Evolutionary conservation across 352 stramenopile species (phyloP).

Genomic region (Phytophthora niederhauseri): DNA sequence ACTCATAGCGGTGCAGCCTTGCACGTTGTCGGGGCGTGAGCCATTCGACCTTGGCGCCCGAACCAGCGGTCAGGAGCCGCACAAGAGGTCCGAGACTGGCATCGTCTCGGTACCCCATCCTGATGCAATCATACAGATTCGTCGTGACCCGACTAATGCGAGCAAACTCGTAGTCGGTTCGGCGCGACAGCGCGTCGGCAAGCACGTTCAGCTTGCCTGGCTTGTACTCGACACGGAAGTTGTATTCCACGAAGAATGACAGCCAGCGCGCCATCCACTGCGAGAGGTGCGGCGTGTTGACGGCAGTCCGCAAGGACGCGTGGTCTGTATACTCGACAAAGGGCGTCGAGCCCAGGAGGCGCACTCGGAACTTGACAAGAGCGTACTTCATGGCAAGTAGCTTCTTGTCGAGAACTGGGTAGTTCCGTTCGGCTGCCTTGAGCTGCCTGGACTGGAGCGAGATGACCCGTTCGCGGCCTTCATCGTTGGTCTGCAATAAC

Average conservation of each 20-base stretch:
- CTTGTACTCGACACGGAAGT: conserved; percentile 27
- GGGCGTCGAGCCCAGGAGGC: not conserved
- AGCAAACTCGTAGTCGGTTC: not conserved
- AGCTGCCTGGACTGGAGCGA: not conserved
- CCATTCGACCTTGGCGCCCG: not conserved
- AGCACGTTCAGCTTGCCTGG: not conserved
- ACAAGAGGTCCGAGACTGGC: not conserved
- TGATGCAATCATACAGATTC: conserved; percentile 2
- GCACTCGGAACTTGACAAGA: conserved; percentile 3
- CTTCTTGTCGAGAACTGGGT: not conserved
- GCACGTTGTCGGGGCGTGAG: no score
- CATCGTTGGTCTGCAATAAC: not conserved
- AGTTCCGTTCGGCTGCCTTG: not conserved
- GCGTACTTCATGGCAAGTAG: conserved; percentile 4
- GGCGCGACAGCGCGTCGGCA: not conserved
- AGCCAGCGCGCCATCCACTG: conserved; percentile 22
- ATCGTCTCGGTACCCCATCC: not conserved
- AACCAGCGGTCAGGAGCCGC: not conserved
- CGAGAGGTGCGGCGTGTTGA: not conserved
- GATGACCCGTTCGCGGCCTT: not conserved
- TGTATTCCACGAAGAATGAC: conserved; percentile 28
- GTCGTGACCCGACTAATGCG: not conserved
- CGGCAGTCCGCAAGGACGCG: not conserved
- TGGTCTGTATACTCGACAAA: not conserved
- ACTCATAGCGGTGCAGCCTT: no score